phyloP scores from a whole-genome alignment of 1,284 basidiomycete species.

The Sanghuangporus sanghuang region DNA sequence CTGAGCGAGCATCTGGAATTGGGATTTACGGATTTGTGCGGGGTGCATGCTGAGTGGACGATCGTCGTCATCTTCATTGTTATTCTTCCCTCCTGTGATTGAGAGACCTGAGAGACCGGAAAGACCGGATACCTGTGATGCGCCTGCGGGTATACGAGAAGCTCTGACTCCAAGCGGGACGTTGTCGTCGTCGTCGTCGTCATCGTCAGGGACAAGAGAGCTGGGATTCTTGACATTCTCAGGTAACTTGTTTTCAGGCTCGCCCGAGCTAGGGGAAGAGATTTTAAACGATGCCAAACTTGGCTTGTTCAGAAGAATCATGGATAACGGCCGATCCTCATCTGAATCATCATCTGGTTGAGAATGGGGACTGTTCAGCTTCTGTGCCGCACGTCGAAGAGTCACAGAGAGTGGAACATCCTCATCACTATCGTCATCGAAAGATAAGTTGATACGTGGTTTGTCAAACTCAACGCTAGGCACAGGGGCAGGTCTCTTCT shows the following conservation, averaged over 20 bases:
- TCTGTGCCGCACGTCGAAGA: slow-evolving; percentile 41
- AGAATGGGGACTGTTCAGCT: slow-evolving; percentile 5
- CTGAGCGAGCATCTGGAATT: slow-evolving; percentile 58
- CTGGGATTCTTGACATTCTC: not conserved
- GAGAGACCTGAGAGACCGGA: slow-evolving; percentile 19
- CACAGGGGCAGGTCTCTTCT: slow-evolving; percentile 44
- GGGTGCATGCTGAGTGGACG: slow-evolving; percentile 65
- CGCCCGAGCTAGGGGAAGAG: slow-evolving; percentile 25
- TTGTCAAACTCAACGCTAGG: slow-evolving; percentile 50
- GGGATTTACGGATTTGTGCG: slow-evolving; percentile 70
- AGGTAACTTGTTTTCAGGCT: slow-evolving; percentile 14
- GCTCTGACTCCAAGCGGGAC: slow-evolving; percentile 61
- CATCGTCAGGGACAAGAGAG: slow-evolving; percentile 23
- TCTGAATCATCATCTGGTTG: slow-evolving; percentile 50
- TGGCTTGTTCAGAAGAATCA: slow-evolving; percentile 47
- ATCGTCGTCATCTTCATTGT: slow-evolving; percentile 38
- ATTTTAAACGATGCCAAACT: slow-evolving; percentile 22
- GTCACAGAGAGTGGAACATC: slow-evolving; percentile 69
- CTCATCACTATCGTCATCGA: slow-evolving; percentile 61
- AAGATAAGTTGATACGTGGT: slow-evolving; percentile 28
- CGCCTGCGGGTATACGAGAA: slow-evolving; percentile 32
- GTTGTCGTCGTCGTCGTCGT: slow-evolving; percentile 56
- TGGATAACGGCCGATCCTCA: slow-evolving; percentile 68
- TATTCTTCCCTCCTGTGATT: slow-evolving; percentile 9
- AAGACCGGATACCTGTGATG: slow-evolving; percentile 22